phyloP scores from a whole-genome alignment of 2,329 filamentous ascomycete species.

The Coniella lustricola region DNA sequence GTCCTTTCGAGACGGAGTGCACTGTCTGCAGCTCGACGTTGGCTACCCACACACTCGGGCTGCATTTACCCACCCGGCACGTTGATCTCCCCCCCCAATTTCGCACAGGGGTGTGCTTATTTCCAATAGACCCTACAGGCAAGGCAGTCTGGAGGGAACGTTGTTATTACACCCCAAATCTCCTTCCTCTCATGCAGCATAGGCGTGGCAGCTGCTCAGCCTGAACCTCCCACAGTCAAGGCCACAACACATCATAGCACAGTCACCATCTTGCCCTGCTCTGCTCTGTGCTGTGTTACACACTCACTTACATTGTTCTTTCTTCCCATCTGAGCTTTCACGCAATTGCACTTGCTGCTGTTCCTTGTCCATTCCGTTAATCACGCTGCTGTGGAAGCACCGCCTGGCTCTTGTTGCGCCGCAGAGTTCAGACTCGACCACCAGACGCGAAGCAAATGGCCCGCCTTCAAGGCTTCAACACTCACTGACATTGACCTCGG shows the following conservation, averaged over 20 bases:
- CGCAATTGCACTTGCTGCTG: not conserved
- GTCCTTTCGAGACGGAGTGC: not conserved
- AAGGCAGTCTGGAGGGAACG: not conserved
- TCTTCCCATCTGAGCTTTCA: not conserved
- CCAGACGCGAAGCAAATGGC: not conserved
- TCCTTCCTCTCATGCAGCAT: not conserved
- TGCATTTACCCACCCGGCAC: slow-evolving; percentile 6
- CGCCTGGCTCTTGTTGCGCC: not conserved
- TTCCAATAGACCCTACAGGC: not conserved
- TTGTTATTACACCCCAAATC: slow-evolving; percentile 1
- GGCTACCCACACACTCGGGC: not conserved
- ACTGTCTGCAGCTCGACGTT: slow-evolving; percentile 3
- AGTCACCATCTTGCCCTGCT: not conserved
- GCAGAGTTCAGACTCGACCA: not conserved
- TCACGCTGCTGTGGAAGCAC: not conserved
- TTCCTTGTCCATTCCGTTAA: not conserved
- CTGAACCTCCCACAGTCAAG: not conserved
- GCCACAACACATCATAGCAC: not conserved
- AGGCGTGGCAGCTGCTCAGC: slow-evolving; percentile 1
- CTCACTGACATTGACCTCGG: slow-evolving; percentile 4
- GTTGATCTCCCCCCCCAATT: slow-evolving; percentile 1
- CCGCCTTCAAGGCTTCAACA: not conserved
- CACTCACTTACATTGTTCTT: no score
- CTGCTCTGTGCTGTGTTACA: no score
- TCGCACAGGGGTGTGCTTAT: not conserved